A percentile compares a stretch with the other conserved stretches of the same genome.
Conservation (phyloP, 768 basidiomycete species). For the Paxillus involutus region DNA sequence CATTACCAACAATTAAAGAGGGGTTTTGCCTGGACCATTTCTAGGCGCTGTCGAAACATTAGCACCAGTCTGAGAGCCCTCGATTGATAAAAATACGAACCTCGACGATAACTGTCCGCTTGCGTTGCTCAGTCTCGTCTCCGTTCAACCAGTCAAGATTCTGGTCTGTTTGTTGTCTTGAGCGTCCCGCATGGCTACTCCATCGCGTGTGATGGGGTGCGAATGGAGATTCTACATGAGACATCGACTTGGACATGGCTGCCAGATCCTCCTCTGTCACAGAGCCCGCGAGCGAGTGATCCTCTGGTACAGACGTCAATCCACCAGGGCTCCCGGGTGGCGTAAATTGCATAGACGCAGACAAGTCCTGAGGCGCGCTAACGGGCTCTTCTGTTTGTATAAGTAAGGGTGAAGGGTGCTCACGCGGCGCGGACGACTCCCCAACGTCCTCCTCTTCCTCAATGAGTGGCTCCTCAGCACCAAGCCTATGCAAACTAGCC, state of each 20-base stretch:
- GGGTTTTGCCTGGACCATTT: conserved; percentile 67
- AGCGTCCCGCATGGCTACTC: conserved; percentile 28
- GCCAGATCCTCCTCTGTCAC: conserved; percentile 70
- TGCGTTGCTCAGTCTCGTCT: conserved; percentile 41
- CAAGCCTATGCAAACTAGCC: conserved; percentile 74
- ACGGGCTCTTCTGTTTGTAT: conserved; percentile 32
- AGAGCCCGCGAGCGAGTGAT: conserved; percentile 51
- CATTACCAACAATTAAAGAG: conserved; percentile 70
- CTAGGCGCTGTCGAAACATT: conserved; percentile 55
- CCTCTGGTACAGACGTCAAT: conserved; percentile 56
- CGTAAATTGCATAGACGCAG: conserved; percentile 46
- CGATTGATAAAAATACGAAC: conserved; percentile 36
- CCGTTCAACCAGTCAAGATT: conserved; percentile 47
- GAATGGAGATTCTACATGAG: conserved; percentile 59
- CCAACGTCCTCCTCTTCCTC: conserved; percentile 65
- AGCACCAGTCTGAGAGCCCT: not conserved
- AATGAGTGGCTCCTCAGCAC: conserved; percentile 52
- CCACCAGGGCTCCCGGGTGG: conserved; percentile 56
- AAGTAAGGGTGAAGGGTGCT: conserved; percentile 13
- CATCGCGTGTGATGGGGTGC: conserved; percentile 37
- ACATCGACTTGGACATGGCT: conserved; percentile 74
- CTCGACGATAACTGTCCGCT: conserved; percentile 69
- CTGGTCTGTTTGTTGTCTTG: conserved; percentile 30
- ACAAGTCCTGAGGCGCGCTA: conserved; percentile 11
- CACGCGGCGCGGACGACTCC: conserved; percentile 36